Evolutionary conservation across 2,329 filamentous ascomycete genomes (phyloP), one percentile per base, ranked within the genome.

Genomic region (Arthrobotrys musiformis): DNA sequence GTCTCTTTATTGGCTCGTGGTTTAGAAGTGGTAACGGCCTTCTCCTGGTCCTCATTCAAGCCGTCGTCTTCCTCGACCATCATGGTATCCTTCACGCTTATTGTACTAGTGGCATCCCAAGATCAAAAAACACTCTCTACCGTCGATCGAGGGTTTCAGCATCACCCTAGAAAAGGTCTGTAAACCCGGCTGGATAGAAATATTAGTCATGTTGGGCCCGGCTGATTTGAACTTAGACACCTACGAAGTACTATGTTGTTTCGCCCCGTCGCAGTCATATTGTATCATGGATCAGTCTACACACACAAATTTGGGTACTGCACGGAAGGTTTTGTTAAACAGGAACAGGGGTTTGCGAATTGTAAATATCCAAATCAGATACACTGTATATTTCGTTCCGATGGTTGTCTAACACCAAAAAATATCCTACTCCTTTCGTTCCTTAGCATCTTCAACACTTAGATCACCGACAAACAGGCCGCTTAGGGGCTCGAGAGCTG

Each of bases 401-500:
- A 56, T 17, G 8, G n/a, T n/a, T n/a, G n/a, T n/a, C n/a, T n/a
- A n/a, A n/a, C n/a, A n/a, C n/a, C n/a, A 11, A 22, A 2, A 33
- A 56, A 11, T n/a, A 13, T 48, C 2, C 52, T 54, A 30, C 46
- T 37, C 37, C 56, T 62, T 22, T 42, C 72, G 19, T 15, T 40
- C 30, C n/a, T 40, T 37, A 11, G 5, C 30, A 5, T 80, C 81
- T 26, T 84, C 86, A 62, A 93, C 90, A 80, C 93, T 89, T 15
- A 97, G 89, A 0, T 94, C 94, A 8, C 89, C 86, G 61, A 97
- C 92, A 79, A 97, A 92, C 56, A 92, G 84, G 81, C 92, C 92
- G 82, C 93, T 97, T 2, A 97, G 88, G 15, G 91, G 90, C 85
- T 99, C 95, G 52, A 99, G 85, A 13, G 88, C 90, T 0, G 93